Evolutionary conservation across 2,329 filamentous ascomycete genomes (phyloP).

Genomic region (Alternaria longipes): DNA sequence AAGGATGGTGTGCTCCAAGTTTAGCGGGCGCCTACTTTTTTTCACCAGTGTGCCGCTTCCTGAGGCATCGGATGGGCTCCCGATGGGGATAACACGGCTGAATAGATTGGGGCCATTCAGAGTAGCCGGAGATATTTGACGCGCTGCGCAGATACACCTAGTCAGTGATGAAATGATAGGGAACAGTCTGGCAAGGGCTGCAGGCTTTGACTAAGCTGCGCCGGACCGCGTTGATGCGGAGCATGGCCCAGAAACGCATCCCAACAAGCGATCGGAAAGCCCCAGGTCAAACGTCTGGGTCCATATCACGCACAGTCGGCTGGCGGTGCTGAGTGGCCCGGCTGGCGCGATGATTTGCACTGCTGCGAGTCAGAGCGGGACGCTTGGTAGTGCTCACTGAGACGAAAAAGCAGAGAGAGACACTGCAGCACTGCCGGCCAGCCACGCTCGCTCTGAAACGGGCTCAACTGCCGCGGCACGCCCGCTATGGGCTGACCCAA

Average conservation of each 20-base stretch:
- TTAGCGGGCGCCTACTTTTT: conserved; percentile 51
- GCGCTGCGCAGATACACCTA: conserved; percentile 33
- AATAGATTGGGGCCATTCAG: conserved; percentile 44
- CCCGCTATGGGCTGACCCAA: conserved; percentile 18
- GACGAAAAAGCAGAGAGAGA: conserved; percentile 29
- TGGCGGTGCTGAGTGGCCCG: conserved; percentile 38
- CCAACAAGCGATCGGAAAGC: conserved; percentile 41
- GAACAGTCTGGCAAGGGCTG: conserved; percentile 29
- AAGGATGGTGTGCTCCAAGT: conserved; percentile 35
- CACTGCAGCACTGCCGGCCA: conserved; percentile 28
- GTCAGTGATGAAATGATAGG: conserved; percentile 32
- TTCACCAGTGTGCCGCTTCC: conserved; percentile 34
- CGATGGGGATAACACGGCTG: conserved; percentile 51
- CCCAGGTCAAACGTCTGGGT: conserved; percentile 35
- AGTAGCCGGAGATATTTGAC: conserved; percentile 44
- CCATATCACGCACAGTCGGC: conserved; percentile 20
- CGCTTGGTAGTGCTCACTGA: conserved; percentile 15
- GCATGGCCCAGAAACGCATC: conserved; percentile 20
- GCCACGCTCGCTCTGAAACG: conserved; percentile 45
- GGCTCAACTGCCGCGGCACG: conserved; percentile 38
- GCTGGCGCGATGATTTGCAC: conserved; percentile 47
- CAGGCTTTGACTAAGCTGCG: conserved; percentile 37
- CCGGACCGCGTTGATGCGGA: conserved; percentile 19
- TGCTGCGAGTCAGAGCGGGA: conserved; percentile 43
- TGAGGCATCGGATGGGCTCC: conserved; percentile 44